Base-by-base conservation (phyloP, 192 early-diverging fungal genomes). In the Kappamyces sp. region DNA sequence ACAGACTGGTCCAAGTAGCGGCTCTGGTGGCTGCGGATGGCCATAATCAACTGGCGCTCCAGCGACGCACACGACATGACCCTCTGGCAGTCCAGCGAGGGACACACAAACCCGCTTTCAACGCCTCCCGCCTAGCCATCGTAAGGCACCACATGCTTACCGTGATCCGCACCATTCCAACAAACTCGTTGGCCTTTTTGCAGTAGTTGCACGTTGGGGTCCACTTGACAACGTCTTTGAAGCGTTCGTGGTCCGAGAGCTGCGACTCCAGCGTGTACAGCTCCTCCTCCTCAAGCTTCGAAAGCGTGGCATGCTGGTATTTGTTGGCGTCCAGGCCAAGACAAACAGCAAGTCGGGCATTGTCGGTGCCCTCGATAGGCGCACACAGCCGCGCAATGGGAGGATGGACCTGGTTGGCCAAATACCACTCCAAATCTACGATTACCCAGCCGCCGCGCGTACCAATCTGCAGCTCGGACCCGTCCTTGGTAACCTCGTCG, bases 371-470 rank as follows among this genome's bases (percentile, higher is more conserved):
- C 32, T 90, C 86, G 22, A 99, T 87, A 6, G 88, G 47, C 49
- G 43, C 39, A 52, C 48, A 45, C 32, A 65, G 32, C 48, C 57
- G 22, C 5, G 47, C 14, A 42, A 50, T 34, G 31, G 48, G 91
- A 4, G 95, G 93, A 59, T 91, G 81, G 0, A 99, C 81, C 66
- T 99, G 95, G 43, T 91, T 88, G 42, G 79, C 76, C 37, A 98
- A 66, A 65, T 99, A 99, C 89, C 94, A 99, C 51, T 96, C 90
- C 55, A 68, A 68, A 65, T 99, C 68, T 60, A 64, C 29, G 7
- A 15, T 37, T 33, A 59, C 34, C 34, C 15, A 3, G 15, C n/a
- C 0, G 11, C 22, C 7, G 22, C 22, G 51, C 60, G 57, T 66
- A 87, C 84, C 83, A 1, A 82, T 76, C 6, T 72, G 73, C 3